These are phyloP conservation scores for Fraxinus velutina DNA, from an alignment of 305 asterid genomes.

Conservation along the genomic window DNA sequence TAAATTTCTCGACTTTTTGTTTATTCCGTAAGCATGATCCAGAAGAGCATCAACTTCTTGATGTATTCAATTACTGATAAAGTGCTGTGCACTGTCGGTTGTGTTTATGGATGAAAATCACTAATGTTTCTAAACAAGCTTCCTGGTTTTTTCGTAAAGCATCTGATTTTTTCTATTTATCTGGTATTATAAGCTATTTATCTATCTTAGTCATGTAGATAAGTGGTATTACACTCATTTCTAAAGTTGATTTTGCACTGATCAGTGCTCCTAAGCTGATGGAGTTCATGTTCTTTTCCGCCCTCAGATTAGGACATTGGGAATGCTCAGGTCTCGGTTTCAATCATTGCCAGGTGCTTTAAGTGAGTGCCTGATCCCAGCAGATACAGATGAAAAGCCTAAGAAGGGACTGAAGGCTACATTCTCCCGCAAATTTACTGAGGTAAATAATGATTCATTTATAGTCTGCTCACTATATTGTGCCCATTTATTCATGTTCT, in stretches of 20 bases:
- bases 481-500: conserved; percentile 3
- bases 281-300: conserved; percentile 23
- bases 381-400: conserved; percentile 58
- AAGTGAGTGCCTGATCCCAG: conserved; percentile 74
- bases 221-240: neutral
- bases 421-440: conserved; percentile 68
- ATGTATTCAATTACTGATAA: neutral
- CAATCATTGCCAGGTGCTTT: conserved; percentile 87
- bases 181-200: neutral
- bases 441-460: conserved; percentile 43
- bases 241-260: neutral
- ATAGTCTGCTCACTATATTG: neutral
- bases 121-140: neutral
- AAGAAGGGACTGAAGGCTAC: conserved; percentile 75
- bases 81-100: neutral
- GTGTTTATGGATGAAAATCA: neutral
- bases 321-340: conserved; percentile 93
- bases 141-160: neutral
- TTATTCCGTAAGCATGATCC: neutral
- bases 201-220: neutral
- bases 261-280: conserved; percentile 30
- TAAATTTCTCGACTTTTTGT: neutral
- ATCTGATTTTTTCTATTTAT: neutral
- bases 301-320: conserved; percentile 83
- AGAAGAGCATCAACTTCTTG: neutral